A percentile compares a stretch with the other conserved stretches of the same genome.
Evolutionary conservation across 169 alveolate genomes (phyloP).

Genomic region (Eimeria tenella): DNA sequence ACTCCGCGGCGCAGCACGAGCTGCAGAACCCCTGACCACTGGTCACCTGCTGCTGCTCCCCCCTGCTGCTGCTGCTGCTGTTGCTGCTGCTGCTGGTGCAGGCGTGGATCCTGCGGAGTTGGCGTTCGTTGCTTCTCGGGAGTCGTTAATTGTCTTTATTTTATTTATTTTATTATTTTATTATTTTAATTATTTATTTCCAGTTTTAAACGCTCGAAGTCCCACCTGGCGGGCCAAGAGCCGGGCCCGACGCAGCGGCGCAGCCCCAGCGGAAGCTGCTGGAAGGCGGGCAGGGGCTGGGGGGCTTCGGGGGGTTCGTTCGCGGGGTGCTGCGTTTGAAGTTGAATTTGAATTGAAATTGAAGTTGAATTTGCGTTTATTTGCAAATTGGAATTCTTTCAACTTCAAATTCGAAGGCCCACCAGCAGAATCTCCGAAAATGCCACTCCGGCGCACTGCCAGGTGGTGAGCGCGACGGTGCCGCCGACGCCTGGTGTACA

Average conservation of each 20-base stretch:
- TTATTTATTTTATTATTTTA: not conserved
- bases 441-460: constrained; percentile 89
- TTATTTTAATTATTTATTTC: not conserved
- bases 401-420: no score
- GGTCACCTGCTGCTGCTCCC: not conserved
- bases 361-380: no score
- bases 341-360: no score
- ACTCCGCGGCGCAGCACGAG: not conserved
- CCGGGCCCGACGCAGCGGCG: not conserved
- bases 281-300: no score
- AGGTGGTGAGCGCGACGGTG: constrained; percentile 86
- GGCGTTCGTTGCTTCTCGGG: not conserved
- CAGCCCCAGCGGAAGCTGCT: not conserved
- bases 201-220: no score
- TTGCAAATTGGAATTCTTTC: no score
- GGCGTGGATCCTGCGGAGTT: not conserved
- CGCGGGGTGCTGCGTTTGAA: not conserved
- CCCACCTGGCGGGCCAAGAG: not conserved
- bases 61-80: not conserved
- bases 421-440: constrained; percentile 83
- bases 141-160: no score
- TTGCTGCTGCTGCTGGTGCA: not conserved
- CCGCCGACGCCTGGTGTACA: constrained; percentile 80
- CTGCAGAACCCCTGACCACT: not conserved
- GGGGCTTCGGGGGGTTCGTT: not conserved